phyloP scores from a whole-genome alignment of 768 basidiomycete genomes.

The Podaxis pistillaris region DNA sequence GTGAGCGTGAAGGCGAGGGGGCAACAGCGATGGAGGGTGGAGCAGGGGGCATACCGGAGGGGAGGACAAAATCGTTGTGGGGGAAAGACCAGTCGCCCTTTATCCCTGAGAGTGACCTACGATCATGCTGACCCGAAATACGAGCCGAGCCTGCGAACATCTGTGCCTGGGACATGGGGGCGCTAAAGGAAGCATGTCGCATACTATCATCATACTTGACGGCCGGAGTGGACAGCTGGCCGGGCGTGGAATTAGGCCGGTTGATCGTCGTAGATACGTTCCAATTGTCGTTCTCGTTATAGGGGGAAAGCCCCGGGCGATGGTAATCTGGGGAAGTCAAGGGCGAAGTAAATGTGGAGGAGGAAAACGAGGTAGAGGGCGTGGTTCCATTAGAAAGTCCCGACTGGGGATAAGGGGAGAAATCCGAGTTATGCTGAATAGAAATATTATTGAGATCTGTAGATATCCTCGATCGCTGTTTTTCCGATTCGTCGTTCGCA shows the following conservation, averaged over 20 bases:
- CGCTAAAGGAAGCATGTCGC: slow-evolving; percentile 67
- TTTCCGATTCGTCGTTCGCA: slow-evolving; percentile 36
- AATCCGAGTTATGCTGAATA: slow-evolving; percentile 34
- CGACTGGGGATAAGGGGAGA: slow-evolving; percentile 48
- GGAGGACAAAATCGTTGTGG: slow-evolving; percentile 54
- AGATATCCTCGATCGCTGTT: slow-evolving; percentile 40
- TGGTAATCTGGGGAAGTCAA: slow-evolving; percentile 47
- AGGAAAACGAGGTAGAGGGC: slow-evolving; percentile 48
- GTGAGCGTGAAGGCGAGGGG: slow-evolving; percentile 52
- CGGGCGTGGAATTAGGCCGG: slow-evolving; percentile 67
- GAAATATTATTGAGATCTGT: slow-evolving; percentile 43
- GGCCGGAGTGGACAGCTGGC: slow-evolving; percentile 50
- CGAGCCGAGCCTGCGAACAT: slow-evolving; percentile 69
- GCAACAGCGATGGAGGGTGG: slow-evolving; percentile 42
- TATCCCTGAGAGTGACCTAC: slow-evolving; percentile 54
- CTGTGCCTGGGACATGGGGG: slow-evolving; percentile 54
- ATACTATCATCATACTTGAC: slow-evolving; percentile 71
- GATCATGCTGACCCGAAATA: slow-evolving; percentile 69
- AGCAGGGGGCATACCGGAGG: slow-evolving; percentile 42
- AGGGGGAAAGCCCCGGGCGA: slow-evolving; percentile 42
- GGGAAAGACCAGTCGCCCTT: slow-evolving; percentile 75
- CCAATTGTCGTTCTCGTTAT: slow-evolving; percentile 56
- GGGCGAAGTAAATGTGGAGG: slow-evolving; percentile 46
- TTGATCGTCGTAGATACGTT: slow-evolving; percentile 53
- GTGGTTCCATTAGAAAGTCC: slow-evolving; percentile 52